A percentile compares a stretch with the other conserved stretches of the same genome.
Evolutionary conservation across 768 basidiomycete genomes (phyloP).

Genomic region (Suillus americanus): DNA sequence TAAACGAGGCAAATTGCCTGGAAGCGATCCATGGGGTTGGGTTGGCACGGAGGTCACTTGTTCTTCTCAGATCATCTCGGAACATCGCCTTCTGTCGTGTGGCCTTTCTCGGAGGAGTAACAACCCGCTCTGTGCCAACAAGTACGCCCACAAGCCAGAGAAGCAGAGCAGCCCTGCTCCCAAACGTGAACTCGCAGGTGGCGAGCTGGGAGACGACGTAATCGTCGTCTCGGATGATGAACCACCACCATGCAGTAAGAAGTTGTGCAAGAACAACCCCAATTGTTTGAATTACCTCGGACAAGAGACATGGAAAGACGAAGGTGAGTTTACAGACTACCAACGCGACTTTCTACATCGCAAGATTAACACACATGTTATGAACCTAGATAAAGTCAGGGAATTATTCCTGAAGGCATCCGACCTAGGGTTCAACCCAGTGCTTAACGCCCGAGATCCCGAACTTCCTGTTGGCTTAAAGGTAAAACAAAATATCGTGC

Average conservation of each 20-base stretch:
- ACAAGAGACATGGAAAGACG: constrained; percentile 77
- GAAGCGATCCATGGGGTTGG: constrained; percentile 72
- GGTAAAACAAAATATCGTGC: constrained; percentile 36
- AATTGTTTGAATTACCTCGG: constrained; percentile 88
- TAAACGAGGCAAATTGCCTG: constrained; percentile 54
- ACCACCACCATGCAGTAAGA: constrained; percentile 52
- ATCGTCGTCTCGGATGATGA: constrained; percentile 75
- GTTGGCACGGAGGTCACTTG: constrained; percentile 63
- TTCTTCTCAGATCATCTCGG: constrained; percentile 58
- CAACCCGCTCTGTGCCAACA: constrained; percentile 58
- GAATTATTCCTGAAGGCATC: constrained; percentile 51
- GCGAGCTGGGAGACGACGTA: constrained; percentile 58
- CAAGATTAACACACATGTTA: constrained; percentile 14
- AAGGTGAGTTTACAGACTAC: constrained; percentile 43
- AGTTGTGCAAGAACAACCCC: constrained; percentile 71
- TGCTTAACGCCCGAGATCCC: constrained; percentile 45
- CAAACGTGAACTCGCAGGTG: constrained; percentile 24
- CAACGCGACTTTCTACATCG: constrained; percentile 11
- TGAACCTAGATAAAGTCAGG: constrained; percentile 45
- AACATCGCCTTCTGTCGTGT: constrained; percentile 67
- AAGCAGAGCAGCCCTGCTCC: constrained; percentile 13
- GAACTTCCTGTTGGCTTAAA: constrained; percentile 74
- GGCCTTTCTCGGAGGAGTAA: constrained; percentile 57
- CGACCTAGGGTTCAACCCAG: constrained; percentile 57
- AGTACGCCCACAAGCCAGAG: constrained; percentile 37